Evolutionary conservation across 345 rosid species (phyloP).

Genomic region (Brassica napus): Da-Ae NC_063437.1:5903001-5903500

Average conservation of each 20-base stretch:
- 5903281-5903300: constrained; percentile 12
- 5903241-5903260: constrained; percentile 66
- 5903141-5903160: constrained; percentile 14
- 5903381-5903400: constrained; percentile 45
- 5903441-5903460: constrained; percentile 87
- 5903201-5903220: constrained; percentile 84
- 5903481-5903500: constrained; percentile 70
- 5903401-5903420: constrained; percentile 83
- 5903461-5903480: constrained; percentile 93
- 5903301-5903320: background rate
- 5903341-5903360: constrained; percentile 16
- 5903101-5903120: constrained; percentile 93
- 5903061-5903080: constrained; percentile 56
- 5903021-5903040: constrained; percentile 21
- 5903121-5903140: constrained; percentile 29
- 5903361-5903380: constrained; percentile 49
- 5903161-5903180: background rate
- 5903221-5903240: constrained; percentile 78
- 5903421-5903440: constrained; percentile 99
- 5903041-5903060: background rate
- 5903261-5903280: constrained; percentile 62
- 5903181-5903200: constrained; percentile 86
- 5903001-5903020: background rate
- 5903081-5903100: constrained; percentile 96
- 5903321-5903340: background rate